A percentile compares a stretch with the other conserved stretches of the same genome.
phyloP scores from a whole-genome alignment of 306 rosid genomes.

The Carpinus fangiana region DNA sequence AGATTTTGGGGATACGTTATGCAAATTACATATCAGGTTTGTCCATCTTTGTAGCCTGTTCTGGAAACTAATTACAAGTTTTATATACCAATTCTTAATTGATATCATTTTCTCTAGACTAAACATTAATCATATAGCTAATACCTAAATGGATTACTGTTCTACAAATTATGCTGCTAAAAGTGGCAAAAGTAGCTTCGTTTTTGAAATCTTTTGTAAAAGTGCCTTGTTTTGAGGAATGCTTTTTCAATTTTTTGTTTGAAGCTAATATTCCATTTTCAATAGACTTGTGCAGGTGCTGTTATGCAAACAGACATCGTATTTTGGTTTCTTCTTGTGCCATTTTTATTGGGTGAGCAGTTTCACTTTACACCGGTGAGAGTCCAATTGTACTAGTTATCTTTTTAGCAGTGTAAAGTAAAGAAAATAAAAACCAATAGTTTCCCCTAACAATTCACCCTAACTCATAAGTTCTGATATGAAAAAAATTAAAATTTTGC shows the following conservation, averaged over 20 bases:
- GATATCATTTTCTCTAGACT: no score
- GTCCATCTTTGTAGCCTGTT: constrained; percentile 9
- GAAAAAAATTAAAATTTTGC: neutral
- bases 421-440: neutral
- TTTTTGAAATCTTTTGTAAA: neutral
- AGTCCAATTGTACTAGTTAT: neutral
- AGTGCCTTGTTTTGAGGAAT: neutral
- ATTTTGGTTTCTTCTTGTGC: constrained; percentile 80
- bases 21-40: constrained; percentile 61
- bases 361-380: constrained; percentile 37
- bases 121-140: no score
- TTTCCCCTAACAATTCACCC: neutral
- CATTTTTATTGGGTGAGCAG: constrained; percentile 50
- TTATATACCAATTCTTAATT: neutral
- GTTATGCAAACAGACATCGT: constrained; percentile 71
- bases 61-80: neutral
- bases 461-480: neutral
- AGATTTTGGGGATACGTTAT: constrained; percentile 72
- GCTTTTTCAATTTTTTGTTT: neutral
- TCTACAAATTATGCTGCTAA: no score
- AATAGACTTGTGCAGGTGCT: constrained; percentile 83
- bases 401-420: neutral
- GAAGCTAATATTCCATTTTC: constrained; percentile 30
- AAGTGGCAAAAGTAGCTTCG: neutral
- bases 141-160: no score